Evolutionary conservation across 306 rosid genomes (phyloP).

Genomic region (Begonia masoniana): DNA sequence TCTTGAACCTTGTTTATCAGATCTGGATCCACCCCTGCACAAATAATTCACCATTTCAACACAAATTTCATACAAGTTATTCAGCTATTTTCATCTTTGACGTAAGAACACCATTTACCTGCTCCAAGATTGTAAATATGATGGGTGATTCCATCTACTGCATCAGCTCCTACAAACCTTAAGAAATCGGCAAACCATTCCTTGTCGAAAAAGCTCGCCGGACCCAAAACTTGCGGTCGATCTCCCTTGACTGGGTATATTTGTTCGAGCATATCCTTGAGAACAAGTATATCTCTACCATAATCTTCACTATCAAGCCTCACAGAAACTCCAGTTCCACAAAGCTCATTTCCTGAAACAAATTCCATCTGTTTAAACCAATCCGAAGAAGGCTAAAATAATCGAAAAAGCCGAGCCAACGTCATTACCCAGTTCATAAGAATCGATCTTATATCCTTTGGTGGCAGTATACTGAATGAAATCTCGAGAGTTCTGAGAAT

Average conservation of each 20-base stretch:
- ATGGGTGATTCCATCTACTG: conserved; percentile 40
- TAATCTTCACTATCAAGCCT: conserved; percentile 34
- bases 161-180: conserved; percentile 25
- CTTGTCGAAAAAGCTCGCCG: conserved; percentile 44
- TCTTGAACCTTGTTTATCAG: conserved; percentile 39
- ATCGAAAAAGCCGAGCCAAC: neutral
- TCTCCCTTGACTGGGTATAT: conserved; percentile 23
- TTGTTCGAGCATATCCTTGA: conserved; percentile 19
- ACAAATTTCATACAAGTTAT: neutral
- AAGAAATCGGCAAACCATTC: conserved; percentile 50
- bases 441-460: conserved; percentile 57
- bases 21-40: conserved; percentile 35
- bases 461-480: conserved; percentile 34
- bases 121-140: conserved; percentile 72
- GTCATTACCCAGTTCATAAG: conserved; percentile 30
- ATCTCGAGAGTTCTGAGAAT: conserved; percentile 29
- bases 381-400: neutral
- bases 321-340: conserved; percentile 29
- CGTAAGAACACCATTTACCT: conserved; percentile 16
- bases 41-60: neutral
- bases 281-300: conserved; percentile 33
- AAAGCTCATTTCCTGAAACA: conserved; percentile 43
- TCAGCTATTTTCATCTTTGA: no score
- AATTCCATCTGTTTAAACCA: neutral
- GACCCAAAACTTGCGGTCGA: conserved; percentile 48